A percentile compares a stretch with the other conserved stretches of the same genome.
phyloP scores from a whole-genome alignment of 2,329 filamentous ascomycete genomes.

The Clarireedia paspali region DNA sequence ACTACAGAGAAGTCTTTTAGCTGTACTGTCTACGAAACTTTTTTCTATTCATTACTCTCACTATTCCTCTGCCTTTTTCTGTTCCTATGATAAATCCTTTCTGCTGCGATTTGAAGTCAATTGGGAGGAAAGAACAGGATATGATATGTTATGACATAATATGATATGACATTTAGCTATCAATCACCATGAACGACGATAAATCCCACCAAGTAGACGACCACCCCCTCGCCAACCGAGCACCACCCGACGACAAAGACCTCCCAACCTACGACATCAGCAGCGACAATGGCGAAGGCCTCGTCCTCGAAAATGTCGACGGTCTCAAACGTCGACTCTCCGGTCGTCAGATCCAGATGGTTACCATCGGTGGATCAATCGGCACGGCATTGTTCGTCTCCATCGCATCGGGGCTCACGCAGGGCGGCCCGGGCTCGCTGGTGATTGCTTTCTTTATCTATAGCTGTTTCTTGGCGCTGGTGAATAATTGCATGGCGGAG shows the following conservation, averaged over 20 bases:
- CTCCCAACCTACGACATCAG: background rate
- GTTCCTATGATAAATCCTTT: too few species aligned
- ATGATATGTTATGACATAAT: too few species aligned
- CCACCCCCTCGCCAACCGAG: background rate
- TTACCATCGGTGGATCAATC: slow-evolving; percentile 40
- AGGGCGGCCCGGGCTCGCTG: slow-evolving; percentile 29
- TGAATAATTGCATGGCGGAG: slow-evolving; percentile 34
- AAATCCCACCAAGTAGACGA: slow-evolving; percentile 10
- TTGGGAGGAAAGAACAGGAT: background rate
- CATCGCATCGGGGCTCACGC: slow-evolving; percentile 34
- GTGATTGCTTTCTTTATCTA: slow-evolving; percentile 41
- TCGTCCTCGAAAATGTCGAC: slow-evolving; percentile 17
- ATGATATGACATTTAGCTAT: too few species aligned
- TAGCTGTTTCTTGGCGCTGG: slow-evolving; percentile 32
- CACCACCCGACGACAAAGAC: background rate
- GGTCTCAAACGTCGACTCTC: slow-evolving; percentile 31
- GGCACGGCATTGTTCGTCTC: slow-evolving; percentile 41
- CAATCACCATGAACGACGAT: slow-evolving; percentile 13
- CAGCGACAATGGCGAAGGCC: slow-evolving; percentile 1
- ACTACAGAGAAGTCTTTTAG: too few species aligned
- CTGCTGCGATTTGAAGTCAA: background rate
- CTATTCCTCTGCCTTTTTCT: too few species aligned
- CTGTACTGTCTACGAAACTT: too few species aligned
- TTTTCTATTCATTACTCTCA: too few species aligned
- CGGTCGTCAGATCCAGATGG: slow-evolving; percentile 41